Evolutionary conservation across 495 filamentous ascomycete genomes (phyloP).

Genomic region (Letharia lupina): DNA sequence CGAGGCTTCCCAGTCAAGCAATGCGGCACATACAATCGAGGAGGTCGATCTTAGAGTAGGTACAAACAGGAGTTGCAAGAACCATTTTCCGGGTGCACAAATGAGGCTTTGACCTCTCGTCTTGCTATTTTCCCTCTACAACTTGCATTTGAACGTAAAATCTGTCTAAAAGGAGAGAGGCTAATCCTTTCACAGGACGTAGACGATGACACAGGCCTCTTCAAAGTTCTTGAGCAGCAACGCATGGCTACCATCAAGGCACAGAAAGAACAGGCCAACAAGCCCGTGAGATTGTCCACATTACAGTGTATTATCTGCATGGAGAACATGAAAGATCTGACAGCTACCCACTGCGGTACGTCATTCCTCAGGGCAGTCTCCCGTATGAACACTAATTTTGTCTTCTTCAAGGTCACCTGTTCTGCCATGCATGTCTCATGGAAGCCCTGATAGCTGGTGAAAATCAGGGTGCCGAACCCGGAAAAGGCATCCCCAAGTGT

Average conservation of each 20-base stretch:
- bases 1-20: constrained; percentile 22
- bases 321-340: constrained; percentile 64
- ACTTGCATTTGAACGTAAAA: neutral
- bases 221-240: constrained; percentile 43
- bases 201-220: constrained; percentile 39
- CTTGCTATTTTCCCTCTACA: neutral
- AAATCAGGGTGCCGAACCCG: constrained; percentile 31
- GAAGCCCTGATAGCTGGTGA: constrained; percentile 59
- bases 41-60: constrained; percentile 49
- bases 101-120: neutral
- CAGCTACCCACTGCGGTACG: constrained; percentile 78
- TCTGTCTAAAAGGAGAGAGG: neutral
- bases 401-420: constrained; percentile 60
- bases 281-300: constrained; percentile 44
- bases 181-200: constrained; percentile 30
- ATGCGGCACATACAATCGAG: constrained; percentile 30
- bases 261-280: constrained; percentile 45
- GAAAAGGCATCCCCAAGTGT: constrained; percentile 31
- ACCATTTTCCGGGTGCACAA: neutral
- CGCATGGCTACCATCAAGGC: constrained; percentile 41
- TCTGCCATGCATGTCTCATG: constrained; percentile 75
- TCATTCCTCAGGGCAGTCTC: constrained; percentile 18
- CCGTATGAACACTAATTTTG: neutral
- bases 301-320: constrained; percentile 80
- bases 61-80: neutral